Conservation (phyloP, 2,329 filamentous ascomycete genomes). For the Fusarium austroafricanum region DNA sequence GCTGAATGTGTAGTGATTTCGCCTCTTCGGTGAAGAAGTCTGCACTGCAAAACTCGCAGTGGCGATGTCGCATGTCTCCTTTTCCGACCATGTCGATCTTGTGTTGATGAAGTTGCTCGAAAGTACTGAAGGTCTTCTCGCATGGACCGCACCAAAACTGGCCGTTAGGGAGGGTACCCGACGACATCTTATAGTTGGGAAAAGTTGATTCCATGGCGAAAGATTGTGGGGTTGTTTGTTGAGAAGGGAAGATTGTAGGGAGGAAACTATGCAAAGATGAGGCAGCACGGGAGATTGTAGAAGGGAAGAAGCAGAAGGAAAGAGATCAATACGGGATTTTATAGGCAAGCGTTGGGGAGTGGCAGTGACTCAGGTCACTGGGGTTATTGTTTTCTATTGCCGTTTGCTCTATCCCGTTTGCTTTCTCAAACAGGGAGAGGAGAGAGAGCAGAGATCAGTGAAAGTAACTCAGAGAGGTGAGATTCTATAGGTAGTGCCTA, state of each 20-base stretch:
- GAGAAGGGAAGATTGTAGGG: background rate
- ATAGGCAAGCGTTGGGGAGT: background rate
- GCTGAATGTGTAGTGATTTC: slow-evolving; percentile 51
- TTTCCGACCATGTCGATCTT: slow-evolving; percentile 45
- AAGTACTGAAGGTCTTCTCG: slow-evolving; percentile 42
- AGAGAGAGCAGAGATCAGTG: too few species aligned
- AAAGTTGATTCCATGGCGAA: background rate
- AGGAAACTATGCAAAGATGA: background rate
- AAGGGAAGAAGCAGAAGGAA: background rate
- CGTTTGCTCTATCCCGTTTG: too few species aligned
- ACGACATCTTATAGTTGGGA: slow-evolving; percentile 31
- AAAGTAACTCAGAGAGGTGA: too few species aligned
- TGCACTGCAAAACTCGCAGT: slow-evolving; percentile 54
- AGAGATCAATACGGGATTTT: background rate
- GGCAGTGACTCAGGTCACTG: background rate
- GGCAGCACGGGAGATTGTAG: background rate
- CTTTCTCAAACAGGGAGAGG: too few species aligned
- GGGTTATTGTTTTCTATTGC: too few species aligned
- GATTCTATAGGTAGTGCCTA: too few species aligned
- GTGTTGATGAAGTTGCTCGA: slow-evolving; percentile 45
- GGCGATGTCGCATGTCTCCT: slow-evolving; percentile 47
- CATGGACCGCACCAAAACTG: slow-evolving; percentile 49
- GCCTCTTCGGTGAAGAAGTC: slow-evolving; percentile 51
- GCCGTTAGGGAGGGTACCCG: slow-evolving; percentile 12
- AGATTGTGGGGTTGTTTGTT: background rate